These are phyloP conservation scores for Taphrina pruni DNA, from an alignment of 1,139 yeast genomes.

Conservation along the genomic window DNA sequence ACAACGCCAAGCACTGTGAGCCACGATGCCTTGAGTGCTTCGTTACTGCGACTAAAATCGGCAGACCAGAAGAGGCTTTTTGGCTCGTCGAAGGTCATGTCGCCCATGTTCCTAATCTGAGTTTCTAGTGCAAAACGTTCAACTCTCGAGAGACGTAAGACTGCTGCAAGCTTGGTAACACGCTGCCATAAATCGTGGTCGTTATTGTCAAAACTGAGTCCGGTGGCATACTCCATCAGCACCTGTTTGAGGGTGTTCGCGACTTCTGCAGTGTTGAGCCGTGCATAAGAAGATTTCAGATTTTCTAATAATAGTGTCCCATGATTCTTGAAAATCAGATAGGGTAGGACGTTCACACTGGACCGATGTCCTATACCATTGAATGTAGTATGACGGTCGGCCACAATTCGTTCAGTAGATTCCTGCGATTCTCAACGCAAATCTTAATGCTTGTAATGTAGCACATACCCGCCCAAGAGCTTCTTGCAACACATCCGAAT, in stretches of 20 bases:
- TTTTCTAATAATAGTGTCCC: constrained; percentile 72
- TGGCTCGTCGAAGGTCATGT: not conserved
- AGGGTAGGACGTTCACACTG: constrained; percentile 22
- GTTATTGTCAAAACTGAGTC: constrained; percentile 50
- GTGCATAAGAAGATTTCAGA: constrained; percentile 49
- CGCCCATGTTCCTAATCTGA: not conserved
- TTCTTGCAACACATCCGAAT: constrained; percentile 65
- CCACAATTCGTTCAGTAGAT: not conserved
- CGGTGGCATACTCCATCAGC: constrained; percentile 47
- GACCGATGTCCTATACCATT: constrained; percentile 19
- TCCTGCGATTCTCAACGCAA: constrained; percentile 2
- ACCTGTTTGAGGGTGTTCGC: constrained; percentile 15
- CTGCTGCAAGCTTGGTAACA: constrained; percentile 42
- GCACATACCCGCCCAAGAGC: not conserved
- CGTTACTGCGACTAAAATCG: not conserved
- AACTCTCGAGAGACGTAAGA: constrained; percentile 39
- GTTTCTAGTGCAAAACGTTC: constrained; percentile 43
- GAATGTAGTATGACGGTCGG: not conserved
- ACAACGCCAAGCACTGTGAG: not conserved
- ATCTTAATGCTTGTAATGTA: constrained; percentile 8
- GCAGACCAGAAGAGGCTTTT: constrained; percentile 5
- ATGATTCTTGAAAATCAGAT: constrained; percentile 57
- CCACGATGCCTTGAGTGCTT: constrained; percentile 6
- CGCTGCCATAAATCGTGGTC: constrained; percentile 50
- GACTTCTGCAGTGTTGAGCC: constrained; percentile 39